Evolutionary conservation across 208 protist genomes (phyloP).

Genomic region (Trypanosoma melophagium): DNA sequence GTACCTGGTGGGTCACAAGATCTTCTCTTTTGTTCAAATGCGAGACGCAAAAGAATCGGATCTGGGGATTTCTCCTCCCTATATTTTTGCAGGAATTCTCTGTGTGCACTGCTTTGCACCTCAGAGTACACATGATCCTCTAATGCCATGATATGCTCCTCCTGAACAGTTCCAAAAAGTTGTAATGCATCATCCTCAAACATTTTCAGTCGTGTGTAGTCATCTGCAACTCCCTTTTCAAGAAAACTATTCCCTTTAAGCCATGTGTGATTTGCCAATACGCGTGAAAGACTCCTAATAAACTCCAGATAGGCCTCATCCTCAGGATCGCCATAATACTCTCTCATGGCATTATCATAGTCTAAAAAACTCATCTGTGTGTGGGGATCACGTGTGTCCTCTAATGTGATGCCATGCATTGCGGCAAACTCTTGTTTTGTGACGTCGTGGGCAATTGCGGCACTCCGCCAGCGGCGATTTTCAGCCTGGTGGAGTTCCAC

Average conservation of each 20-base stretch:
- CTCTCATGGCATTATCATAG: conserved; percentile 29
- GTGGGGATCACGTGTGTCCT: conserved; percentile 42
- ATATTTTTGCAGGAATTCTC: conserved; percentile 3
- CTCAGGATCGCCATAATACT: conserved; percentile 64
- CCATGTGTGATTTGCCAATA: conserved; percentile 38
- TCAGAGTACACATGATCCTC: conserved; percentile 12
- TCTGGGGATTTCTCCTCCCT: neutral
- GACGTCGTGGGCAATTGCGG: conserved; percentile 28
- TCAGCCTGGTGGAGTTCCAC: conserved; percentile 41
- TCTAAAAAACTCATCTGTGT: conserved; percentile 34
- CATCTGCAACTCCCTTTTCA: conserved; percentile 22
- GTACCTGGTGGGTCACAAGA: neutral
- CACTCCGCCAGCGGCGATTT: conserved; percentile 26
- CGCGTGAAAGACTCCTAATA: conserved; percentile 31
- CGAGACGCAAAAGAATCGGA: neutral
- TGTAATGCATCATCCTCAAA: conserved; percentile 26
- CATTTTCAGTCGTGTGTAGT: conserved; percentile 33
- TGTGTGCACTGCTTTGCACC: conserved; percentile 10
- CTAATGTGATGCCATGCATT: conserved; percentile 36
- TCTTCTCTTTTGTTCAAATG: conserved; percentile 9
- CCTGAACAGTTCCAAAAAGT: neutral
- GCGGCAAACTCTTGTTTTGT: conserved; percentile 45
- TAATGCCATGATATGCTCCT: neutral
- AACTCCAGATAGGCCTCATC: conserved; percentile 53
- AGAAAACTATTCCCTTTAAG: conserved; percentile 43